phyloP scores from a whole-genome alignment of 2,329 filamentous ascomycete genomes.

The Microsporum ferrugineum region DNA sequence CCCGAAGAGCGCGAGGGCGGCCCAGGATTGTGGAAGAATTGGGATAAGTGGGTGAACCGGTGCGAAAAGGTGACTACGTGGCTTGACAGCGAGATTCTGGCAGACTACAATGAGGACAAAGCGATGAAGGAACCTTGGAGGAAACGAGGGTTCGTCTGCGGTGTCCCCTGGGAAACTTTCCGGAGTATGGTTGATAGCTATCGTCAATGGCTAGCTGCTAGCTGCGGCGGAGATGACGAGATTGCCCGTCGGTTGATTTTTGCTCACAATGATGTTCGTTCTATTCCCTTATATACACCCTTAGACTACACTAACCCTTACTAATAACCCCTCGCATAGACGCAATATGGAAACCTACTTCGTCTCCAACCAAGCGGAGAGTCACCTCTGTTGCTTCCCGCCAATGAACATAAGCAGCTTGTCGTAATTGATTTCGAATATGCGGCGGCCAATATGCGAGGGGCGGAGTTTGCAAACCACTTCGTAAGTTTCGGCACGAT shows the following conservation, averaged over 20 bases:
- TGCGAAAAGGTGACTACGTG: slow-evolving; percentile 43
- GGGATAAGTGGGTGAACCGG: slow-evolving; percentile 77
- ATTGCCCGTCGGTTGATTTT: slow-evolving; percentile 73
- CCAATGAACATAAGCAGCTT: slow-evolving; percentile 90
- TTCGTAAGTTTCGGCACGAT: slow-evolving; percentile 47
- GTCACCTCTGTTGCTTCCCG: slow-evolving; percentile 75
- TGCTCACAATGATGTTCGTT: slow-evolving; percentile 87
- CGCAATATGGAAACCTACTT: slow-evolving; percentile 96
- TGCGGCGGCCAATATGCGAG: slow-evolving; percentile 73
- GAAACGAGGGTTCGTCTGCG: slow-evolving; percentile 63
- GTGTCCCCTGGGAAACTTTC: slow-evolving; percentile 72
- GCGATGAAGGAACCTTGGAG: slow-evolving; percentile 49
- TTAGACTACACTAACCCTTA: neutral
- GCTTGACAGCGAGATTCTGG: slow-evolving; percentile 48
- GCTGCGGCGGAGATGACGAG: slow-evolving; percentile 55
- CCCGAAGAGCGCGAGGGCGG: slow-evolving; percentile 65
- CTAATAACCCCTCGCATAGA: slow-evolving; percentile 42
- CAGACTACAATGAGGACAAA: slow-evolving; percentile 33
- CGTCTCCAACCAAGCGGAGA: slow-evolving; percentile 58
- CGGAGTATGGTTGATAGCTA: slow-evolving; percentile 64
- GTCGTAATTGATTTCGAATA: slow-evolving; percentile 99
- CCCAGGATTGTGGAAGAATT: slow-evolving; percentile 79
- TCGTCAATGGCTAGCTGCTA: slow-evolving; percentile 57
- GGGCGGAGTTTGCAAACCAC: slow-evolving; percentile 92
- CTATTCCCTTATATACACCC: neutral